Evolutionary conservation across 2,329 filamentous ascomycete species (phyloP), one percentile per base, ranked within the genome.

Genomic region (Paracamarosporium sp.): DNA sequence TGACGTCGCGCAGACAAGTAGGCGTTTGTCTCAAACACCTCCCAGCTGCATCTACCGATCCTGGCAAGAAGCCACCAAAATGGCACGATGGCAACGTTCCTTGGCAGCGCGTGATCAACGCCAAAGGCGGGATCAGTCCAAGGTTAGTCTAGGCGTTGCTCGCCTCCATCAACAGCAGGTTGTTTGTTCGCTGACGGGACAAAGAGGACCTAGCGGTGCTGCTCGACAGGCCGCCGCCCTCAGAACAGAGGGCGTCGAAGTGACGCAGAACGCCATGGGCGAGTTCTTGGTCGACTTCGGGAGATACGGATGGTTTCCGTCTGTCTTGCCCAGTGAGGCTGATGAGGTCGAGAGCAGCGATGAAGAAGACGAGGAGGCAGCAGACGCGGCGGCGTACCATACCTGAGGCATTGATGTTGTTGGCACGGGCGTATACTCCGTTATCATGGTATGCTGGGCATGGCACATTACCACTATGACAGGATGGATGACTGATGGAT

Each of bases 91-190:
- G 81, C 24, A 97, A 90, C 63, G 94, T 98, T 3, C 94, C 94
- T 0, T 98, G 94, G 94, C 94, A 98, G 80, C 83, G 95, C 56
- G 91, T 98, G 58, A 90, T 98, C 73, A 97, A 94, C 75, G 81
- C 91, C 13, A 94, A 91, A 77, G 93, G 94, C 22, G 82, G 87
- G 57, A 96, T 98, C 65, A 96, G 93, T 43, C 90, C 90, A 7
- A 86, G 93, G 92, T 94, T 70, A 65, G 80, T 74, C 48, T 35
- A 50, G 43, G 28, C 55, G 47, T 36, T 45, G 36, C 58, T 60
- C 53, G 25, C 56, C 24, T 55, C 48, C 22, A 51, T 62, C 43
- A 53, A 50, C 15, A 30, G 50, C 57, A 62, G 53, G 56, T 61
- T 59, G 55, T 50, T 48, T 61, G 33, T 60, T 56, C 60, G 50